Base-by-base conservation (phyloP, 1,284 basidiomycete genomes). In the Earliella scabrosa region DNA sequence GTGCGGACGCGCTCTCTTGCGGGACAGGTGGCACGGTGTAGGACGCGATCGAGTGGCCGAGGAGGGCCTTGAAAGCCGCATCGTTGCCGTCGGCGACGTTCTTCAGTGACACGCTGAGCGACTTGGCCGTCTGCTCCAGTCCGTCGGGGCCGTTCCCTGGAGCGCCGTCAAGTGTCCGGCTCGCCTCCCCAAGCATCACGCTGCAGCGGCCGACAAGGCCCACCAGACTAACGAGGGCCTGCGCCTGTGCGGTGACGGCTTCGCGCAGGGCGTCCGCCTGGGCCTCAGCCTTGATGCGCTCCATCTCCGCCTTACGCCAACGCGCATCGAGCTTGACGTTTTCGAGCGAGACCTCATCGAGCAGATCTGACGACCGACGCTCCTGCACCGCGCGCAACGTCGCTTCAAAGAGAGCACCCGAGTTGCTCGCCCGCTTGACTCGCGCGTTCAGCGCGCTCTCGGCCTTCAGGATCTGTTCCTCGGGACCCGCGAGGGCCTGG, bases 141-240 rank as follows among this genome's bases (percentile, higher is more conserved):
- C 73, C 71, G 39, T 78, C 78, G 6, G 70, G 69, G 10, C 76
- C 78, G 11, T 73, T 75, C 49, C 81, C 79, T 8, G 75, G 68
- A 5, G 81, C 72, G 2, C 73, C 75, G 41, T 76, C 76, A 47
- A 95, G 76, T 36, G 75, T 69, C 38, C 73, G 77, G 13, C 86
- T 84, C 11, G 88, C 86, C 53, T 92, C 87, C 21, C 81, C 82
- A 41, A 94, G 75, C 70, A 87, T 82, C 35, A 89, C 82, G 2
- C 88, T 93, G 66, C 87, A 90, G 53, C 92, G 78, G 21, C 90
- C 90, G n/a, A 95, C 79, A 73, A 92, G 85, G 7, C 91, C 88
- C 23, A 93, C 73, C 13, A 95, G 77, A 56, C 78, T 80, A 18
- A 94, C 85, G 54, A 92, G 75, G 16, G 87, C 77, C 62, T 85